Conservation (phyloP, 805 yeast genomes). For the Zygosaccharomyces lentus region DNA sequence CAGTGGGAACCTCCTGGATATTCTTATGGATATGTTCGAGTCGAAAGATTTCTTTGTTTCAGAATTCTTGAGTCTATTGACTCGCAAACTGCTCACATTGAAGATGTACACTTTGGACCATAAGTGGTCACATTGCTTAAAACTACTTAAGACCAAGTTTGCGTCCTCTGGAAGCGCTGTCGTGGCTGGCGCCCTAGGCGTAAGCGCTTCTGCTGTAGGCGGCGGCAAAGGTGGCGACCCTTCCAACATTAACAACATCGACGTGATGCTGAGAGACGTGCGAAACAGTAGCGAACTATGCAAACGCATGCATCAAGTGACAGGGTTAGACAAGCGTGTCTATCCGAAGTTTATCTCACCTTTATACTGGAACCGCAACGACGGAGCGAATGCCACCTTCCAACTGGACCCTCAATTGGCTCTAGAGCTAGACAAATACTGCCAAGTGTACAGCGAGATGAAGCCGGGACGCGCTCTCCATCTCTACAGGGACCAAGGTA, state of each 20-base stretch:
- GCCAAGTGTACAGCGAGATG: slow-evolving; percentile 38
- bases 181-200: slow-evolving; percentile 2
- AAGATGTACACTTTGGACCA: slow-evolving; percentile 22
- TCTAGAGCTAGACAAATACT: slow-evolving; percentile 42
- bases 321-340: slow-evolving; percentile 29
- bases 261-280: slow-evolving; percentile 80
- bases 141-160: slow-evolving; percentile 20
- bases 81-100: slow-evolving; percentile 21
- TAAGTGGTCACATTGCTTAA: slow-evolving; percentile 27
- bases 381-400: slow-evolving; percentile 41
- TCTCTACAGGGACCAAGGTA: slow-evolving; percentile 56
- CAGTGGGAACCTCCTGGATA: slow-evolving; percentile 22
- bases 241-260: slow-evolving; percentile 50
- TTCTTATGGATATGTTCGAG: slow-evolving; percentile 25
- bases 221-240: slow-evolving; percentile 3
- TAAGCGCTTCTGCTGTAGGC: slow-evolving; percentile 1
- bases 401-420: slow-evolving; percentile 46
- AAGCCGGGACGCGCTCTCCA: slow-evolving; percentile 58
- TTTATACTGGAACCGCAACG: slow-evolving; percentile 66
- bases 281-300: slow-evolving; percentile 50
- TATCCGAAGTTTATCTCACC: slow-evolving; percentile 67
- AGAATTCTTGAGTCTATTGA: slow-evolving; percentile 24
- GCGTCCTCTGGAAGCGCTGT: slow-evolving; percentile 6
- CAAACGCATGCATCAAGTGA: slow-evolving; percentile 32
- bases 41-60: slow-evolving; percentile 25